Percentiles rank a stretch among this genome's conserved stretches.
These are phyloP conservation scores for Entamoeba dispar DNA, from an alignment of 208 protist genomes.

Conservation along the genomic window DNA sequence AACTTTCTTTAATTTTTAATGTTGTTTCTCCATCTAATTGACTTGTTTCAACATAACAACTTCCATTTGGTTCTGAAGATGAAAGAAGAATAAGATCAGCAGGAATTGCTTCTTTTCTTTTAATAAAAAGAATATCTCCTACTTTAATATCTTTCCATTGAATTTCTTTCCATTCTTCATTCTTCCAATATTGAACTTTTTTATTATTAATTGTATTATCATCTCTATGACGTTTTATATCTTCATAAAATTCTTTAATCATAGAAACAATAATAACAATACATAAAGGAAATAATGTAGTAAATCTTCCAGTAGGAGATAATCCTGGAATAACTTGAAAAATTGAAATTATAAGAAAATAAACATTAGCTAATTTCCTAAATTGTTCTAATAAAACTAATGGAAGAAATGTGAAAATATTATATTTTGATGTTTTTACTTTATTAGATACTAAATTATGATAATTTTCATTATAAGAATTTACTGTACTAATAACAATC, in stretches of 20 bases:
- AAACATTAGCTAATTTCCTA: conserved; percentile 51
- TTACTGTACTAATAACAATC: background rate
- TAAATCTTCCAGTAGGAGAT: conserved; percentile 55
- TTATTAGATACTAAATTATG: conserved; percentile 26
- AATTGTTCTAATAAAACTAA: conserved; percentile 47
- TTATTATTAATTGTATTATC: conserved; percentile 37
- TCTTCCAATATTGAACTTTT: background rate
- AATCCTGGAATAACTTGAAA: conserved; percentile 43
- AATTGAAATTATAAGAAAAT: conserved; percentile 46
- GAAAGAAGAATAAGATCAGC: conserved; percentile 54
- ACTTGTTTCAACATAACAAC: conserved; percentile 79
- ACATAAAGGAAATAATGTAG: conserved; percentile 66
- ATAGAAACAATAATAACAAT: conserved; percentile 64
- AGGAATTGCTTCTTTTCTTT: conserved; percentile 54
- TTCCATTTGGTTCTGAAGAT: conserved; percentile 69
- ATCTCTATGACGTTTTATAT: conserved; percentile 60
- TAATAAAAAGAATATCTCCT: conserved; percentile 65
- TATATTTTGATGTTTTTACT: conserved; percentile 49
- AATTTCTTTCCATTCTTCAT: background rate
- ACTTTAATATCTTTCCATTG: conserved; percentile 74
- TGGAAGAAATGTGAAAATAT: conserved; percentile 40
- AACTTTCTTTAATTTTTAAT: background rate
- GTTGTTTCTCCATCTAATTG: conserved; percentile 72
- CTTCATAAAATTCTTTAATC: conserved; percentile 71
- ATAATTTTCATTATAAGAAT: background rate